Base-by-base conservation (phyloP, 306 rosid species). In the Luffa aegyptiaca region DNA sequence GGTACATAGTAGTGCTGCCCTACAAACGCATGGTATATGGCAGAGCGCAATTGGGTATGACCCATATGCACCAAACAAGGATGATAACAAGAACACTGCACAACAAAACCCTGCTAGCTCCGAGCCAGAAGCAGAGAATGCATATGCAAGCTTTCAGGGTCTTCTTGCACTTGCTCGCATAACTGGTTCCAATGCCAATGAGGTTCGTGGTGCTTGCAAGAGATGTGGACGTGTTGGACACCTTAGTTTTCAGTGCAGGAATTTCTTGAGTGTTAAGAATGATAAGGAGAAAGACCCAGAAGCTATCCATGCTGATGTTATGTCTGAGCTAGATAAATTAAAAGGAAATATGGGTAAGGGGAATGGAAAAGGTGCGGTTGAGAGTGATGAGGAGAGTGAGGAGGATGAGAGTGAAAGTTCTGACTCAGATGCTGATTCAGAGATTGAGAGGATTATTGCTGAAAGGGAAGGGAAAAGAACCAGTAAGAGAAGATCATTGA, bases 1-100 rank as follows among this genome's bases (percentile, higher is more conserved):
- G 88, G 98, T 94, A 71, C 98, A 94, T 82, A 94, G 96, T 82
- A 94, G 97, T 86, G 98, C 98, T 10, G 98, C 98, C 83, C 96
- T 94, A 77, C 98, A 94, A 82, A 94, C 98, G 36, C 97, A 94
- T 18, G 97, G 98, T 39, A 94, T 94, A 81, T 94, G 97, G 98
- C 98, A 93, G 84, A 93, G 97, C 86, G 97, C 97, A 21, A 94
- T 94, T 80, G 97, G 97, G 35, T 94, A 92, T 44, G 97, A 94
- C 69, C 98, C 97, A 8, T 94, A 94, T 73, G 97, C 97, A 10
- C 98, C 98, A 33, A 89, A 88, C 86, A 93, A 88, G 86, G 97
- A 94, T 10, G 97, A 94, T 78, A 84, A 77, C 59, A 88, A 84
- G 85, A 86, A 66, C 79, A 12, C 93, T 69, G 82, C 92, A 0